Evolutionary conservation across 306 rosid species (phyloP).

Genomic region (Rubus idaeus): DNA sequence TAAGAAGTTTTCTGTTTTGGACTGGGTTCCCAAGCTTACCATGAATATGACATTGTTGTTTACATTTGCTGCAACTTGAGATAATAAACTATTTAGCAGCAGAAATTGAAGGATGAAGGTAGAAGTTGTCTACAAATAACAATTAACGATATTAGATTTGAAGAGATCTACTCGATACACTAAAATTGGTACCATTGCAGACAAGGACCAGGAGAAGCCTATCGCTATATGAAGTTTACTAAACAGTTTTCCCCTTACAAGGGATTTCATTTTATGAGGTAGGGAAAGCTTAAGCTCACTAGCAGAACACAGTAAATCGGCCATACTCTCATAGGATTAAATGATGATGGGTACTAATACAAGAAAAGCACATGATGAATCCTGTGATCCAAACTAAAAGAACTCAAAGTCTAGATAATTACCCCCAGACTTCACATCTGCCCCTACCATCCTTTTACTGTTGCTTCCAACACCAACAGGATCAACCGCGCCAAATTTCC

Average conservation of each 20-base stretch:
- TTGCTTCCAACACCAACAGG: slow-evolving; percentile 50
- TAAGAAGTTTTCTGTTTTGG: neutral
- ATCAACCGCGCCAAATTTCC: slow-evolving; percentile 58
- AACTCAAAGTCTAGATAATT: slow-evolving; percentile 94
- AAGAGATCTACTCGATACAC: slow-evolving; percentile 7
- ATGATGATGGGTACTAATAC: slow-evolving; percentile 34
- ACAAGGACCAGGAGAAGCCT: neutral
- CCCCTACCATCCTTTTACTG: slow-evolving; percentile 74
- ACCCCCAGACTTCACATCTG: slow-evolving; percentile 75
- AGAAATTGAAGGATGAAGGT: neutral
- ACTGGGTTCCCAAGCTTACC: neutral
- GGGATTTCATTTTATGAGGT: slow-evolving; percentile 29
- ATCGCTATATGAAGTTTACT: neutral
- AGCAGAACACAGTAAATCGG: slow-evolving; percentile 35
- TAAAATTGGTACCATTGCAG: neutral
- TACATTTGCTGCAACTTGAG: neutral
- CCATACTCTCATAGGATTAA: slow-evolving; percentile 35
- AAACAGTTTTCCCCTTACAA: slow-evolving; percentile 33
- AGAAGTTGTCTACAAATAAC: neutral
- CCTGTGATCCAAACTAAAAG: slow-evolving; percentile 57
- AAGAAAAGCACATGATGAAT: slow-evolving; percentile 35
- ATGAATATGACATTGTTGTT: neutral
- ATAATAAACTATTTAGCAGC: neutral
- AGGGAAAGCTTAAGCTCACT: slow-evolving; percentile 32
- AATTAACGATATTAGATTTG: neutral